Evolutionary conservation across 2,329 filamentous ascomycete genomes (phyloP).

Genomic region (Colletotrichum sublineola): DNA sequence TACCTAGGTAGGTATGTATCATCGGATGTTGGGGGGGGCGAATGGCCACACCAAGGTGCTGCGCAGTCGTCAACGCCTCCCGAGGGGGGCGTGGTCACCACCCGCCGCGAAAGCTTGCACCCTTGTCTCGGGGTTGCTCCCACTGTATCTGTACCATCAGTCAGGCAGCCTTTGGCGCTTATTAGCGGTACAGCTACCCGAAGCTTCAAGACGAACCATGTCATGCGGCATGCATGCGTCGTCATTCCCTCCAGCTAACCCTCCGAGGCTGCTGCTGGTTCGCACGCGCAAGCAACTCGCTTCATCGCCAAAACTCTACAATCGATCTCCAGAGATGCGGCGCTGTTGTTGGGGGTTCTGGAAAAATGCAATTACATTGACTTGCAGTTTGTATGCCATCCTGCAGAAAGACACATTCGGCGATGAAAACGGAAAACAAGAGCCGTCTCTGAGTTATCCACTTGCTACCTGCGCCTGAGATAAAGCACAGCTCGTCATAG

Average conservation of each 20-base stretch:
- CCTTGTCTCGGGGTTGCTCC: constrained; percentile 38
- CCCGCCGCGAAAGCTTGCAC: constrained; percentile 39
- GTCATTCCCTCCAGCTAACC: constrained; percentile 33
- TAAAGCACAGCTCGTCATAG: neutral
- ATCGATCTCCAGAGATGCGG: neutral
- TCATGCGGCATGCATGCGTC: constrained; percentile 43
- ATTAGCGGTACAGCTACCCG: constrained; percentile 35
- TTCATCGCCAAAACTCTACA: constrained; percentile 10
- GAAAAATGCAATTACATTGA: neutral
- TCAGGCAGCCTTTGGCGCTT: constrained; percentile 24
- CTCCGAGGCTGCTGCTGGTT: constrained; percentile 27
- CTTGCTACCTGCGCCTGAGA: no score
- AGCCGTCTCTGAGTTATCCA: neutral
- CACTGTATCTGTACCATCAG: constrained; percentile 37
- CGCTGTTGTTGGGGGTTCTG: neutral
- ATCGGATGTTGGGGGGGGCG: constrained; percentile 26
- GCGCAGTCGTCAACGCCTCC: constrained; percentile 10
- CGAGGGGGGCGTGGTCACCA: constrained; percentile 31
- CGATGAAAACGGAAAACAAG: neutral
- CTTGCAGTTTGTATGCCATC: neutral
- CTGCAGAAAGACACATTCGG: neutral
- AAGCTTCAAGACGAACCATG: constrained; percentile 26
- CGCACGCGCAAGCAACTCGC: constrained; percentile 41
- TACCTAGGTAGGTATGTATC: neutral
- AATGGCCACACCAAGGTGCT: constrained; percentile 10